Evolutionary conservation across 2,329 filamentous ascomycete species (phyloP).

Genomic region (Tolypocladium paradoxum): DNA sequence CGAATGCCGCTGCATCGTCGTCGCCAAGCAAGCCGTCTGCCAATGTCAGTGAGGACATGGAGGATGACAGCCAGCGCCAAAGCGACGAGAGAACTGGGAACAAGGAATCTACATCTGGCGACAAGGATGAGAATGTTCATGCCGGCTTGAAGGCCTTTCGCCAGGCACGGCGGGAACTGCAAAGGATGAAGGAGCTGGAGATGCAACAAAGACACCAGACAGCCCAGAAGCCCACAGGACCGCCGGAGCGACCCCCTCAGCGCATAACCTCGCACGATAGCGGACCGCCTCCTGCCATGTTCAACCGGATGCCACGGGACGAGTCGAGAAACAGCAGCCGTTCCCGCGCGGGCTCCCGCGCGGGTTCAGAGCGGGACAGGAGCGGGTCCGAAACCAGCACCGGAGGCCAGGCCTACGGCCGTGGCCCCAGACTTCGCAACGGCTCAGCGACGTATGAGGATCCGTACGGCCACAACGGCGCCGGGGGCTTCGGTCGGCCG

Average conservation of each 20-base stretch:
- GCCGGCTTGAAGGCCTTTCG: conserved; percentile 45
- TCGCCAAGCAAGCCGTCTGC: conserved; percentile 25
- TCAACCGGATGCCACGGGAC: conserved; percentile 33
- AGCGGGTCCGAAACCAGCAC: conserved; percentile 46
- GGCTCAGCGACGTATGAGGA: conserved; percentile 26
- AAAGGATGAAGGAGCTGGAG: conserved; percentile 44
- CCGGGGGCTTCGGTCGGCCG: conserved; percentile 16
- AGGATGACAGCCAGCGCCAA: background rate
- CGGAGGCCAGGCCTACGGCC: conserved; percentile 27
- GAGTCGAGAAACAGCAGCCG: conserved; percentile 23
- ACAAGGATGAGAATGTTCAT: conserved; percentile 31
- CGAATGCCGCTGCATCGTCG: conserved; percentile 28
- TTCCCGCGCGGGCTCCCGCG: conserved; percentile 17
- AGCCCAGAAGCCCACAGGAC: conserved; percentile 4
- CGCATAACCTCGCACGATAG: conserved; percentile 33
- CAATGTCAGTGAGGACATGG: conserved; percentile 1
- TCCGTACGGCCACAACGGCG: conserved; percentile 13
- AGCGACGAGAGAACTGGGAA: background rate
- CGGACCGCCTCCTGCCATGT: conserved; percentile 31
- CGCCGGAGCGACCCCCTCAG: conserved; percentile 14
- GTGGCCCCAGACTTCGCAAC: conserved; percentile 29
- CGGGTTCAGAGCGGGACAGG: conserved; percentile 35
- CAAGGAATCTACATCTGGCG: conserved; percentile 8
- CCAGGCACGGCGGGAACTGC: conserved; percentile 45
- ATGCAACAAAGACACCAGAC: conserved; percentile 30